phyloP scores from a whole-genome alignment of 148 eudicot genomes.

The Drosera capensis region DNA sequence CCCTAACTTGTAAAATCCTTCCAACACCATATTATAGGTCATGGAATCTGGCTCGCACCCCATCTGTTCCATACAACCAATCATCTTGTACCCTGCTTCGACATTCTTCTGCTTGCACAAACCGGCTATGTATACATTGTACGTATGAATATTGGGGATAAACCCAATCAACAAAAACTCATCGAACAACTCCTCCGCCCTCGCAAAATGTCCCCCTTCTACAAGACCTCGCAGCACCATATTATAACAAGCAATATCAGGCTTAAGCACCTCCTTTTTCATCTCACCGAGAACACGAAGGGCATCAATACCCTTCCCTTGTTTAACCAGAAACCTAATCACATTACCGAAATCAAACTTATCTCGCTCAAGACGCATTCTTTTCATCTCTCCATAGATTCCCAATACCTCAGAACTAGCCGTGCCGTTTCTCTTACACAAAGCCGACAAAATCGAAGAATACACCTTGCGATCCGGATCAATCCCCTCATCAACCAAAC shows the following conservation, averaged over 20 bases:
- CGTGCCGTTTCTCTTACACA: slow-evolving; percentile 19
- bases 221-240: slow-evolving; percentile 32
- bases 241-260: slow-evolving; percentile 29
- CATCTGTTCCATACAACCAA: slow-evolving; percentile 32
- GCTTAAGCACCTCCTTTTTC: slow-evolving; percentile 37
- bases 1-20: slow-evolving; percentile 22
- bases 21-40: slow-evolving; percentile 26
- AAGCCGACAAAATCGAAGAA: slow-evolving; percentile 26
- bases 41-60: slow-evolving; percentile 32
- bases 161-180: slow-evolving; percentile 51
- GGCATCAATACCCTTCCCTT: slow-evolving; percentile 30
- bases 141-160: slow-evolving; percentile 40
- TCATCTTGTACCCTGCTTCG: slow-evolving; percentile 31
- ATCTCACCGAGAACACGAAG: slow-evolving; percentile 25
- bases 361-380: slow-evolving; percentile 23
- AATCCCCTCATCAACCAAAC: slow-evolving; percentile 28
- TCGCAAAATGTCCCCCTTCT: slow-evolving; percentile 13
- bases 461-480: slow-evolving; percentile 17
- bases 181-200: slow-evolving; percentile 45
- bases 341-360: slow-evolving; percentile 35
- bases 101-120: slow-evolving; percentile 36
- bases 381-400: slow-evolving; percentile 25
- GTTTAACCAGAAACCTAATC: slow-evolving; percentile 27
- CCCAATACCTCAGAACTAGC: slow-evolving; percentile 17
- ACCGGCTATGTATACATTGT: slow-evolving; percentile 36